Percentiles rank a stretch among this genome's conserved stretches.
Evolutionary conservation across 306 rosid genomes (phyloP).

Genomic region (Pyrus communis): DNA sequence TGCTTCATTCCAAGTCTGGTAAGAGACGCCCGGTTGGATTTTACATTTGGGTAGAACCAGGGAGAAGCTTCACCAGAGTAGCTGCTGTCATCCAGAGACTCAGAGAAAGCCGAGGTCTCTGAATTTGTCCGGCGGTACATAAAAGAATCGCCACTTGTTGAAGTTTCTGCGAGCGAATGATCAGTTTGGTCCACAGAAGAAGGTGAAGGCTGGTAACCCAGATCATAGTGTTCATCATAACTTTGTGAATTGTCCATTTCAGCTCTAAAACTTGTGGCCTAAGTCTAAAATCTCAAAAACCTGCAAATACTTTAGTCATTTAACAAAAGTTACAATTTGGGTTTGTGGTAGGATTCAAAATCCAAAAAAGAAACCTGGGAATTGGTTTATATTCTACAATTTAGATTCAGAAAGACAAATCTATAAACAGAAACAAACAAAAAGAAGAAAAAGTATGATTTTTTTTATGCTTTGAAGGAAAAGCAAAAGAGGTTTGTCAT

Average conservation of each 20-base stretch:
- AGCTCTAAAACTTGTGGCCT: conserved; percentile 4
- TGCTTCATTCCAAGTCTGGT: conserved; percentile 47
- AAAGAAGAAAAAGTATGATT: conserved; percentile 13
- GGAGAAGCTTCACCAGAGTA: conserved; percentile 56
- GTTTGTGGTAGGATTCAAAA: conserved; percentile 13
- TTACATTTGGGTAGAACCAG: conserved; percentile 33
- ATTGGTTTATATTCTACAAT: conserved; percentile 11
- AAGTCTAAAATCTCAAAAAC: conserved; percentile 29
- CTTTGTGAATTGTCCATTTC: conserved; percentile 50
- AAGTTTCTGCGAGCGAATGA: conserved; percentile 46
- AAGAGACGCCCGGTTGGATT: conserved; percentile 40
- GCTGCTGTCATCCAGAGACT: conserved; percentile 47
- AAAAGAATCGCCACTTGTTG: conserved; percentile 61
- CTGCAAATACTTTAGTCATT: conserved; percentile 46
- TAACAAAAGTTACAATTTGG: conserved; percentile 2
- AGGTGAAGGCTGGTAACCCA: conserved; percentile 53
- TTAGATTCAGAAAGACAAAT: conserved; percentile 12
- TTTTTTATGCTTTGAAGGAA: conserved; percentile 24
- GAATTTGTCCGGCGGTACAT: conserved; percentile 55
- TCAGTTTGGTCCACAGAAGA: conserved; percentile 71
- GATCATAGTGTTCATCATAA: conserved; percentile 44
- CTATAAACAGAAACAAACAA: background rate
- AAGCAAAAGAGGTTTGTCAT: conserved; percentile 47
- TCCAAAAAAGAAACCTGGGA: conserved; percentile 15
- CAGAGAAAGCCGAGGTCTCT: conserved; percentile 62